A percentile compares a stretch with the other conserved stretches of the same genome.
phyloP scores from a whole-genome alignment of 192 early-diverging fungal species.

The Coemansia sp. region DNA sequence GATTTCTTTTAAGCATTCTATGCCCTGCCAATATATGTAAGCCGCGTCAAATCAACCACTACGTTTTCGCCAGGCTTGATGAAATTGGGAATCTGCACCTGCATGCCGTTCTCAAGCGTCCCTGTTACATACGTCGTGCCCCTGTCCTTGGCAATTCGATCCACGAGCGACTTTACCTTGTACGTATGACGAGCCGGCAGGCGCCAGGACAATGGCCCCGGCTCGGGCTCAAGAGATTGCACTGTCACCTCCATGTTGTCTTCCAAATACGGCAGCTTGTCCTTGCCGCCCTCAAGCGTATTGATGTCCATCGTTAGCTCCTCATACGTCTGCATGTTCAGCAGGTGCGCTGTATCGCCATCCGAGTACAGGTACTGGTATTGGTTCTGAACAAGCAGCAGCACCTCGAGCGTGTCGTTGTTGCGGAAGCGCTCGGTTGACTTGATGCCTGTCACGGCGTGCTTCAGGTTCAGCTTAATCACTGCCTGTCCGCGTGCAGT shows the following conservation, averaged over 20 bases:
- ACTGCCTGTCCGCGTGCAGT: slow-evolving; percentile 69
- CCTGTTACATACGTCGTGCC: slow-evolving; percentile 70
- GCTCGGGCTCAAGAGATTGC: slow-evolving; percentile 59
- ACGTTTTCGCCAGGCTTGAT: slow-evolving; percentile 75
- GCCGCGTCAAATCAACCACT: slow-evolving; percentile 65
- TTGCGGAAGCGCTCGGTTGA: slow-evolving; percentile 69
- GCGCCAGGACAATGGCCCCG: slow-evolving; percentile 60
- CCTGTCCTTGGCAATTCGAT: slow-evolving; percentile 60
- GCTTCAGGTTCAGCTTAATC: slow-evolving; percentile 70
- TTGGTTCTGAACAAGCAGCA: slow-evolving; percentile 61
- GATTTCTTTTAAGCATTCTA: background rate
- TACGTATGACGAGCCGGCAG: slow-evolving; percentile 61
- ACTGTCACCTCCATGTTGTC: slow-evolving; percentile 61
- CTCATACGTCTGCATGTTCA: slow-evolving; percentile 72
- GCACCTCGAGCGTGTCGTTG: slow-evolving; percentile 68
- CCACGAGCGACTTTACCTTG: slow-evolving; percentile 57
- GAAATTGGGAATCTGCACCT: slow-evolving; percentile 79
- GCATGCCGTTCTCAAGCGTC: slow-evolving; percentile 62
- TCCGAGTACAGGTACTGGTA: slow-evolving; percentile 76
- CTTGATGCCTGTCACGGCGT: slow-evolving; percentile 61
- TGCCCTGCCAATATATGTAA: slow-evolving; percentile 64
- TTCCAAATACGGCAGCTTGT: slow-evolving; percentile 48
- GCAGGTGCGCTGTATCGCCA: slow-evolving; percentile 61
- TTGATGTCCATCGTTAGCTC: slow-evolving; percentile 61
- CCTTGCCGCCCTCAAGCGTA: slow-evolving; percentile 61